A percentile compares a stretch with the other conserved stretches of the same genome.
phyloP scores from a whole-genome alignment of 129 eudicot species.

The Flaveria ramosissima region DNA sequence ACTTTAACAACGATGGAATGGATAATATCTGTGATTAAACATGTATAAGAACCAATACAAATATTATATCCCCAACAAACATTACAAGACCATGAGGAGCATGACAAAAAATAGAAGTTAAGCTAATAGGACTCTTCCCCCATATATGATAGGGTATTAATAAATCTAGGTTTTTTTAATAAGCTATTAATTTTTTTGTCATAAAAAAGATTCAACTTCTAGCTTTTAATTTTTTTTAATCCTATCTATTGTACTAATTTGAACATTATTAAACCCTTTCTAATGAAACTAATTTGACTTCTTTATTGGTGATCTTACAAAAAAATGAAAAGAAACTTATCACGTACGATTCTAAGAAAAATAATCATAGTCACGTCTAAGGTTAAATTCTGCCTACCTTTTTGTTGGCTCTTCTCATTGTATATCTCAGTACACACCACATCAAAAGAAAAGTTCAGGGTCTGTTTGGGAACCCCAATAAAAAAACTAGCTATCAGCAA shows the following conservation, averaged over 20 bases:
- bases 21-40: conserved; percentile 3
- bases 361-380: background rate
- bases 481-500: conserved; percentile 11
- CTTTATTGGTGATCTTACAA: background rate
- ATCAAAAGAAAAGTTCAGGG: conserved; percentile 1
- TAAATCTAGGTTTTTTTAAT: conserved; percentile 4
- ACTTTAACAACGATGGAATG: background rate
- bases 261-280: background rate
- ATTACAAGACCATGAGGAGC: too few species aligned
- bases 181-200: conserved; percentile 11
- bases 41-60: conserved; percentile 22
- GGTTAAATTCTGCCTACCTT: background rate
- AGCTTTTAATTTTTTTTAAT: background rate
- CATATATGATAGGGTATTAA: background rate
- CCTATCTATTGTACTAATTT: background rate
- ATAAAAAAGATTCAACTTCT: background rate
- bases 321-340: background rate
- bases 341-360: background rate
- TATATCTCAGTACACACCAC: conserved; percentile 5
- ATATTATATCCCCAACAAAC: conserved; percentile 4
- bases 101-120: background rate
- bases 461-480: background rate
- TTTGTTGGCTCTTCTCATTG: background rate
- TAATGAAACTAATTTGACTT: conserved; percentile 2
- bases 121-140: background rate